phyloP scores from a whole-genome alignment of 2,329 filamentous ascomycete genomes.

The Hymenoscyphus fraxineus region DNA sequence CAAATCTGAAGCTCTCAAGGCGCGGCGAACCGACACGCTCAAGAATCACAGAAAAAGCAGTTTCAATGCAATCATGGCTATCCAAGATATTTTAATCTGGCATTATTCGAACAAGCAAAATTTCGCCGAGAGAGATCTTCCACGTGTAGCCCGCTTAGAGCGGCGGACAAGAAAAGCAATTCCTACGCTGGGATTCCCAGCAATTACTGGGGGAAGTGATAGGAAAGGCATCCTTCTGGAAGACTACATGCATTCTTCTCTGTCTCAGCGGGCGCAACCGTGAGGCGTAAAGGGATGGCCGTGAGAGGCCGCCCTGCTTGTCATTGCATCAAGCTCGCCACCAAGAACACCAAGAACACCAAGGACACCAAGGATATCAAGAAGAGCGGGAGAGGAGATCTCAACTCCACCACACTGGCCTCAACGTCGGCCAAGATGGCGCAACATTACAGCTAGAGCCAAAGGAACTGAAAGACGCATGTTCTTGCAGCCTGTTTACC shows the following conservation, averaged over 20 bases:
- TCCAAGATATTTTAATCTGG: neutral
- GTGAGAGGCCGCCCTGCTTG: conserved; percentile 3
- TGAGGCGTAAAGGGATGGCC: conserved; percentile 3
- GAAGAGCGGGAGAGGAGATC: neutral
- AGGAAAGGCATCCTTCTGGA: conserved; percentile 11
- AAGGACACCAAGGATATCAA: too few species aligned
- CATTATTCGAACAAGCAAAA: neutral
- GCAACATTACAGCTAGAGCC: neutral
- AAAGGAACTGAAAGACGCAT: neutral
- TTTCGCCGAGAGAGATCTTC: neutral
- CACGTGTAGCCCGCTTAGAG: neutral
- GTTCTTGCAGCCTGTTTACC: neutral
- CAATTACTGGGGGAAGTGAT: neutral
- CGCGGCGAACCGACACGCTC: too few species aligned
- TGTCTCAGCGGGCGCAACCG: neutral
- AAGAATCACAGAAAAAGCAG: too few species aligned
- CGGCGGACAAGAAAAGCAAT: neutral
- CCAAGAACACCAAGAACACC: neutral
- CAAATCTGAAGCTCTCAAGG: too few species aligned
- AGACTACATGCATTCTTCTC: conserved; percentile 6
- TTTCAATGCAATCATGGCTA: too few species aligned
- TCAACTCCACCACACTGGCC: neutral
- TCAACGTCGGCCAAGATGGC: conserved; percentile 2
- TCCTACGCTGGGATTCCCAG: neutral
- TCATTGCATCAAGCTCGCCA: neutral